Conservation (phyloP, 495 filamentous ascomycete species). For the Arthonia radiata region DNA sequence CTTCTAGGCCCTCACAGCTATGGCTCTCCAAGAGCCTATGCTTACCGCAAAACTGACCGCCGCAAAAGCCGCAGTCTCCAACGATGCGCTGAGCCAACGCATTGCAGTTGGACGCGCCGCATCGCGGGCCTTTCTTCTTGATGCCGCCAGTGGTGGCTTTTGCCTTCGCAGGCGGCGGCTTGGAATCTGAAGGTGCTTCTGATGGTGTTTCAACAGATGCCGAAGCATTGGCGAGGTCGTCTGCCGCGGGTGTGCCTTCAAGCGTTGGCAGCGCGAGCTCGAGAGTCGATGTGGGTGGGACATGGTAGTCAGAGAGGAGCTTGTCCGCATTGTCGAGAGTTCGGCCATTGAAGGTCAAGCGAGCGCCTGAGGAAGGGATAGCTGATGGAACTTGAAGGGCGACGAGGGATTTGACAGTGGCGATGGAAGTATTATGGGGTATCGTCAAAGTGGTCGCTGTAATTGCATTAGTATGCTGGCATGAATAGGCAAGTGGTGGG, state of each 20-base stretch:
- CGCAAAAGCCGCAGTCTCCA: constrained; percentile 88
- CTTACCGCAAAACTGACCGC: constrained; percentile 78
- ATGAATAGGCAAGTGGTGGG: no score
- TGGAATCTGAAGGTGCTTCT: no score
- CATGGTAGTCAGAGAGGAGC: constrained; percentile 13
- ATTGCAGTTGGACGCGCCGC: constrained; percentile 72
- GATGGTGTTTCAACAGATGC: no score
- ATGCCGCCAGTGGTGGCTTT: no score
- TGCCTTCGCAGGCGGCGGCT: no score
- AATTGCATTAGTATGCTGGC: no score
- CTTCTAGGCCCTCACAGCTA: constrained; percentile 77
- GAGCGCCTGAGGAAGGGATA: constrained; percentile 14
- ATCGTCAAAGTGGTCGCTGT: constrained; percentile 20
- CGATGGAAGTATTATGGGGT: constrained; percentile 18
- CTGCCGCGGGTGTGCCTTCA: no score
- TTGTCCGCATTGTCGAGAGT: constrained; percentile 6
- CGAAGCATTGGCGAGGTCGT: no score
- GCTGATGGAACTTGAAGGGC: constrained; percentile 20
- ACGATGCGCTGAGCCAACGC: constrained; percentile 69
- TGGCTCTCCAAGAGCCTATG: constrained; percentile 86
- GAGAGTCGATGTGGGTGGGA: constrained; percentile 18
- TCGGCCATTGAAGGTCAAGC: constrained; percentile 20
- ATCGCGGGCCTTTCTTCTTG: no score
- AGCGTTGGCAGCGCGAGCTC: no score
- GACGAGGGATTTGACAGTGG: constrained; percentile 16